Evolutionary conservation across 768 basidiomycete species (phyloP).

Genomic region (Trametes villosa): DNA sequence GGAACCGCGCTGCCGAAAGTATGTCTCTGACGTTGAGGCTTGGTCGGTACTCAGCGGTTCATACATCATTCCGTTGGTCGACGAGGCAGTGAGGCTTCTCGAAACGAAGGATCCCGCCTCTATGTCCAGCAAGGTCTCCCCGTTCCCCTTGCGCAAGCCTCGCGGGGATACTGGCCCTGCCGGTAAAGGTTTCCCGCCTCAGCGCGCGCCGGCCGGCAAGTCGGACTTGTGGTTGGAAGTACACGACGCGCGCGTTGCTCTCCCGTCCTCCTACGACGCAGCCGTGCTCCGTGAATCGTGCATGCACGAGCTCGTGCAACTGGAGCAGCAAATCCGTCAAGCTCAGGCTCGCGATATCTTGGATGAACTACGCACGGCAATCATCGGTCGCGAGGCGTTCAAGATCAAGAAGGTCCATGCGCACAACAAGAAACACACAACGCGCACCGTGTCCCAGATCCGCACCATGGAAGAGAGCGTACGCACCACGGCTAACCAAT

Average conservation of each 20-base stretch:
- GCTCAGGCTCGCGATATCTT: slow-evolving; percentile 37
- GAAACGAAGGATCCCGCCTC: too few relatives aligned
- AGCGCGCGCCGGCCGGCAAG: not conserved
- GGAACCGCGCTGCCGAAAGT: too few relatives aligned
- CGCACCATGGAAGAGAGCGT: not conserved
- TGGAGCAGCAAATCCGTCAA: slow-evolving; percentile 28
- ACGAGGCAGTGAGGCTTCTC: not conserved
- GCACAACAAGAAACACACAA: not conserved
- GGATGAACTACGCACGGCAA: slow-evolving; percentile 32
- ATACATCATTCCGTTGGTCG: not conserved
- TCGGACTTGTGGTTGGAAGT: not conserved
- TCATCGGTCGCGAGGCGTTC: slow-evolving; percentile 16
- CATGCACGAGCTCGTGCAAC: not conserved
- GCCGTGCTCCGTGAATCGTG: not conserved
- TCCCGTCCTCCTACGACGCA: not conserved
- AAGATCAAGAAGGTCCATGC: not conserved
- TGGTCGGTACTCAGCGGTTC: too few relatives aligned
- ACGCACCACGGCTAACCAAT: not conserved
- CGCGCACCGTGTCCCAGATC: not conserved
- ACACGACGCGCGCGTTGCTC: not conserved
- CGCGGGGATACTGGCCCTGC: not conserved
- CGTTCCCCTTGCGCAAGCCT: not conserved
- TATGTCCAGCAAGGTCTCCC: not conserved
- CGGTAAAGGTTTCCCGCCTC: not conserved
- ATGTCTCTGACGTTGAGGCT: too few relatives aligned